Percentiles rank a stretch among this genome's conserved stretches.
These are phyloP conservation scores for Protomyces inundatus DNA, from an alignment of 1,139 yeast species.

Conservation along the genomic window DNA sequence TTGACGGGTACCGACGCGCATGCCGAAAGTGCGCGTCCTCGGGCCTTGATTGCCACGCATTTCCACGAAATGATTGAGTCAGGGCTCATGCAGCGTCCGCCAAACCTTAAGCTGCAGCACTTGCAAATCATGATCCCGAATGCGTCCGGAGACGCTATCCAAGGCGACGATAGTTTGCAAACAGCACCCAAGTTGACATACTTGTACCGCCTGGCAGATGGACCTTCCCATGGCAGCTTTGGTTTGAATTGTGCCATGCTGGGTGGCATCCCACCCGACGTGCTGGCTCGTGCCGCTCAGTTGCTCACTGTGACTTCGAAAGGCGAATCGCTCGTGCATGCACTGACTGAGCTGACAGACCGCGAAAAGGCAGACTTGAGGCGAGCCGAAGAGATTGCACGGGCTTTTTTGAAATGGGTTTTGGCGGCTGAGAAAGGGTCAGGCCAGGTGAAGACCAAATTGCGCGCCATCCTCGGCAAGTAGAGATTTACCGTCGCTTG, in stretches of 20 bases:
- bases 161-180: neutral
- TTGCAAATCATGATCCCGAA: conserved; percentile 32
- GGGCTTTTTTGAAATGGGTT: conserved; percentile 29
- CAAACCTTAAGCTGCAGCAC: conserved; percentile 28
- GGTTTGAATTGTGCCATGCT: conserved; percentile 34
- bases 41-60: conserved; percentile 41
- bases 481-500: conserved; percentile 2
- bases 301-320: conserved; percentile 29
- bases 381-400: conserved; percentile 31
- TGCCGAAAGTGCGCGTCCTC: conserved; percentile 37
- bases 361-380: conserved; percentile 29
- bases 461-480: neutral
- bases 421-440: conserved; percentile 8
- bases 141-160: conserved; percentile 20
- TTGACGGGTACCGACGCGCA: conserved; percentile 31
- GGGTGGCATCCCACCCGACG: conserved; percentile 33
- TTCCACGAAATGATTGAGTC: conserved; percentile 38
- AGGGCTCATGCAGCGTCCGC: neutral
- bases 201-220: conserved; percentile 31
- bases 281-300: conserved; percentile 32
- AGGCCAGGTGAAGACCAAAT: neutral
- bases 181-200: conserved; percentile 30
- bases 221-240: conserved; percentile 32
- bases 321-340: conserved; percentile 33
- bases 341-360: conserved; percentile 25